A percentile compares a stretch with the other conserved stretches of the same genome.
These are phyloP conservation scores for Penicillium salamii DNA, from an alignment of 495 filamentous ascomycete genomes.

Conservation along the genomic window DNA sequence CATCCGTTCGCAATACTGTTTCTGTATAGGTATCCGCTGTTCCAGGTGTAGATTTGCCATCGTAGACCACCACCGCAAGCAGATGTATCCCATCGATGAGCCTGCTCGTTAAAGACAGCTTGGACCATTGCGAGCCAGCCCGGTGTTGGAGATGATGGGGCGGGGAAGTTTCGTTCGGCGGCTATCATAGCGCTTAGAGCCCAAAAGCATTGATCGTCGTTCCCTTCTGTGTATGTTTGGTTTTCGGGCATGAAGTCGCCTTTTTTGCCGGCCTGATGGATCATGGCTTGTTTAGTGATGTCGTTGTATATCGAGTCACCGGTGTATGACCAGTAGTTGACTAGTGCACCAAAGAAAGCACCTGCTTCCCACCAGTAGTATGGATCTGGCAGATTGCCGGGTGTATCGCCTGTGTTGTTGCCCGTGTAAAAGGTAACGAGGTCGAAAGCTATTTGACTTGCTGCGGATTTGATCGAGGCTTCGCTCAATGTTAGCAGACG, in stretches of 20 bases:
- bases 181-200: conserved; percentile 72
- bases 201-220: conserved; percentile 86
- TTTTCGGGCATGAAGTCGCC: conserved; percentile 73
- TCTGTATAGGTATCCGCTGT: conserved; percentile 74
- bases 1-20: conserved; percentile 74
- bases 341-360: conserved; percentile 66
- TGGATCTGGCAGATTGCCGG: conserved; percentile 65
- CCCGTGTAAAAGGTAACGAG: conserved; percentile 61
- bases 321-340: conserved; percentile 80
- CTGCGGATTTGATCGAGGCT: conserved; percentile 48
- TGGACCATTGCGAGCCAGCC: conserved; percentile 73
- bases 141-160: conserved; percentile 47
- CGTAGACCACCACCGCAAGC: conserved; percentile 66
- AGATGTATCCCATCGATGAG: conserved; percentile 61
- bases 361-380: conserved; percentile 81
- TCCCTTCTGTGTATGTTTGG: conserved; percentile 68
- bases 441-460: conserved; percentile 34
- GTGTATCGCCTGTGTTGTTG: conserved; percentile 61
- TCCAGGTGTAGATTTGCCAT: conserved; percentile 78
- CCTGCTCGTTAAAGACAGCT: conserved; percentile 71
- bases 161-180: conserved; percentile 67
- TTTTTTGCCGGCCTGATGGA: conserved; percentile 64
- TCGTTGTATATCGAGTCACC: conserved; percentile 68
- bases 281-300: conserved; percentile 58
- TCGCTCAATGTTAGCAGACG: neutral